Conservation (phyloP, 257 asterid genomes). For the Rauvolfia tetraphylla region DNA sequence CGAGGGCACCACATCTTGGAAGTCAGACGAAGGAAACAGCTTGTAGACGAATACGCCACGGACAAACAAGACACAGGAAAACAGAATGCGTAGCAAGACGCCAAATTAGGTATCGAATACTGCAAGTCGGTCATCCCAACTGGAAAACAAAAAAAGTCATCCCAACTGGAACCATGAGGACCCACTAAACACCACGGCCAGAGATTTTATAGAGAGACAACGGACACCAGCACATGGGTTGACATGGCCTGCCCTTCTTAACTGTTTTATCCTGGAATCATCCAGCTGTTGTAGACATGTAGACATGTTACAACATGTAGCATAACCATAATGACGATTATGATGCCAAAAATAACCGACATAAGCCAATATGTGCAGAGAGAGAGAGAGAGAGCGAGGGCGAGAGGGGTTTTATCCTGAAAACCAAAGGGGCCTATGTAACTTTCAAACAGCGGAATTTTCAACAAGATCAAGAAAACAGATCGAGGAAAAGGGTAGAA, state of each 20-base stretch:
- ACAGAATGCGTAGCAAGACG: background rate
- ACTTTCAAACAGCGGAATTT: background rate
- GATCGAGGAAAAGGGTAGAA: no score
- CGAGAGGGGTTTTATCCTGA: no score
- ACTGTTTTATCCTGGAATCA: slow-evolving; percentile 11
- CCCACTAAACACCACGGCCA: slow-evolving; percentile 6
- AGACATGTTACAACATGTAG: background rate
- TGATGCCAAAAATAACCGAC: background rate
- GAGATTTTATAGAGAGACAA: background rate
- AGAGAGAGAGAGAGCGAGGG: background rate
- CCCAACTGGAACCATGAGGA: background rate
- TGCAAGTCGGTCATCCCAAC: background rate
- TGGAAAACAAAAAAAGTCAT: no score
- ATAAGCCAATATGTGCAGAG: background rate
- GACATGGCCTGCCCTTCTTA: slow-evolving; percentile 5
- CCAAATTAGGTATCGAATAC: background rate
- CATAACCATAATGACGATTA: background rate
- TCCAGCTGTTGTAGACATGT: slow-evolving; percentile 14
- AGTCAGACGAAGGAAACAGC: background rate
- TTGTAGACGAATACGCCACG: background rate
- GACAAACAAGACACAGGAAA: background rate
- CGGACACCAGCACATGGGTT: slow-evolving; percentile 23
- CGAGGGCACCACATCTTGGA: background rate
- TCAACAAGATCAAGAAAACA: background rate
- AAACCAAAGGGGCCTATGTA: background rate